Percentiles rank a stretch among this genome's conserved stretches.
phyloP scores from a whole-genome alignment of 257 asterid genomes.

The Lycium barbarum region DNA sequence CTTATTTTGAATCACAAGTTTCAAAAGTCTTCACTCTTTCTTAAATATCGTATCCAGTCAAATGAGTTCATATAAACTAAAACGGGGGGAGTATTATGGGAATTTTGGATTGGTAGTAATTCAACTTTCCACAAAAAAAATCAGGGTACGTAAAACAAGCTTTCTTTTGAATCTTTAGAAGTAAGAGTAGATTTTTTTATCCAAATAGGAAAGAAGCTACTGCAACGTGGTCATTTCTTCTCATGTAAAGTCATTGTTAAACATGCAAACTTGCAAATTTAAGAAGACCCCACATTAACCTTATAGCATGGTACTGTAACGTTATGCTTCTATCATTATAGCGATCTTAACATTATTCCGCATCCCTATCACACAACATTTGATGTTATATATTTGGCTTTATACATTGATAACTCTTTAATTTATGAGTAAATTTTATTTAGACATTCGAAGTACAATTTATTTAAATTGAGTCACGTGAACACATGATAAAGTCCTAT shows the following conservation, averaged over 20 bases:
- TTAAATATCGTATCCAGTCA: too few relatives aligned
- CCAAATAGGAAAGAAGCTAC: neutral
- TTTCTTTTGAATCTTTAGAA: too few relatives aligned
- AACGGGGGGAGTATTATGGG: too few relatives aligned
- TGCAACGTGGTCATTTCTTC: neutral
- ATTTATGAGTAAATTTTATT: neutral
- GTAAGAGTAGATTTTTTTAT: neutral
- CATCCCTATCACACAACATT: neutral
- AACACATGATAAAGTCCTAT: neutral
- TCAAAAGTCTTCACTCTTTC: too few relatives aligned
- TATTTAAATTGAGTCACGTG: neutral
- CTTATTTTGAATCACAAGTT: too few relatives aligned
- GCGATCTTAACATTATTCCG: neutral
- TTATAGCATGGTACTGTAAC: neutral
- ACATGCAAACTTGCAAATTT: neutral
- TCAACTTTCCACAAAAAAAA: too few relatives aligned
- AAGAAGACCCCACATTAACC: neutral
- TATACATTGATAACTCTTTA: neutral
- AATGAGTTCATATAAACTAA: too few relatives aligned
- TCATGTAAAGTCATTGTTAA: slow-evolving; percentile 12
- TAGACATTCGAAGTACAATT: neutral
- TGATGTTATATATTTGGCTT: neutral
- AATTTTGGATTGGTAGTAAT: neutral
- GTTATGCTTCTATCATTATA: too few relatives aligned
- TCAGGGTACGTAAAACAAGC: too few relatives aligned